These are phyloP conservation scores for Xanthoconium stramineum DNA, from an alignment of 768 basidiomycete species.

Conservation along the genomic window DNA sequence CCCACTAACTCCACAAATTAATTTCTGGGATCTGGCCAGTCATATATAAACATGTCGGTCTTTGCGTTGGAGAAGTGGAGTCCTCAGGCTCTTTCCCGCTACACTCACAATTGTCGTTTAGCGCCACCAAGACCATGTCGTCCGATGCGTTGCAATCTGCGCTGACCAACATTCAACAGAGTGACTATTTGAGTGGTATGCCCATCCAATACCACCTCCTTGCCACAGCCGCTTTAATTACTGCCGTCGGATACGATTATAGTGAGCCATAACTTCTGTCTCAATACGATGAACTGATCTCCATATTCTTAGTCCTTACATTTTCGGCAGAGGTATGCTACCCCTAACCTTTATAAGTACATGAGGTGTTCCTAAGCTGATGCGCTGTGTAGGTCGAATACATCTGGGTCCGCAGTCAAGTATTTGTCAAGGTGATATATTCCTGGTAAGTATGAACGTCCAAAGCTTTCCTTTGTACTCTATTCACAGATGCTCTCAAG, in stretches of 20 bases:
- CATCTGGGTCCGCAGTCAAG: constrained; percentile 7
- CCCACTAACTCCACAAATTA: too few species aligned
- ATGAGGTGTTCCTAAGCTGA: background rate
- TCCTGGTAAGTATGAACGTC: background rate
- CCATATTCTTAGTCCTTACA: background rate
- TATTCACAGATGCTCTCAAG: background rate
- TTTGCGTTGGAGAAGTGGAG: too few species aligned
- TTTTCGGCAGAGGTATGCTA: background rate
- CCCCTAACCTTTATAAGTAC: too few species aligned
- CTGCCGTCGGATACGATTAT: background rate
- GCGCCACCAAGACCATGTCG: too few species aligned
- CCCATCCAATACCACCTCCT: background rate
- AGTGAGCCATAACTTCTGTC: background rate
- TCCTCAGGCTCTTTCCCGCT: too few species aligned
- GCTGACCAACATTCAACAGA: too few species aligned
- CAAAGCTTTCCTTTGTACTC: too few species aligned
- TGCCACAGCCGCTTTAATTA: background rate
- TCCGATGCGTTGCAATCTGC: too few species aligned
- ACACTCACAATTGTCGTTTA: too few species aligned
- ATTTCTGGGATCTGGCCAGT: too few species aligned
- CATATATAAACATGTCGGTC: too few species aligned
- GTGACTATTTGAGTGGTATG: background rate
- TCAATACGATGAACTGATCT: background rate
- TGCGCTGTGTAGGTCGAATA: constrained; percentile 2
- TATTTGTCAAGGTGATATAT: background rate